Evolutionary conservation across 108 stramenopile species (phyloP), one percentile per base, ranked within the genome.

Genomic region (Skeletonema tropicum): DNA sequence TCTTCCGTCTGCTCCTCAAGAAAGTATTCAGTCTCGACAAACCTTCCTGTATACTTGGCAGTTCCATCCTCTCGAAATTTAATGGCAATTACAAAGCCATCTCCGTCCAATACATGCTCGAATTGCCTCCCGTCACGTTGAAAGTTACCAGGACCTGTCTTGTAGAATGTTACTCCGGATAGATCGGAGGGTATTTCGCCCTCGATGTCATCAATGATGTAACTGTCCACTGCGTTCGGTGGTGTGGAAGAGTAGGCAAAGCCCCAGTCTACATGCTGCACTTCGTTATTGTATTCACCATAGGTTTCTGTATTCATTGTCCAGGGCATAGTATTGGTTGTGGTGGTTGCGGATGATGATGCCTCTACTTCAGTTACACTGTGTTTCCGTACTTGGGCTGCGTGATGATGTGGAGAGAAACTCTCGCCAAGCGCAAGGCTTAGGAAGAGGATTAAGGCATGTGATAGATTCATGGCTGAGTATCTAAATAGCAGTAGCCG

Each of bases 1-100:
- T 79, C 71, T 26, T 46, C 63, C 19, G 35, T n/a, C 10, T 30
- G 21, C 75, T 85, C 85, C 25, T 38, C 67, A 29, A 33, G 23
- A 71, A 66, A 85, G 64, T 72, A 83, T 45, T 85, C 82, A 0
- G 85, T 85, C 38, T 66, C 36, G 23, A 85, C 75, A 76, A 77
- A 77, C 17, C 72, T 30, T 5, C 58, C 70, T 8, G 23, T 26
- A 25, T 64, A 70, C 2, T 59, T 64, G 4, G 30, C 62, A 17
- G 14, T 61, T 8, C 36, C 62, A 19, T 70, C 70, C 23, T 55
- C 9, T 23, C 9, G 21, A 3, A 70, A 25, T 15, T 60, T 23
- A 15, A 64, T 30, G 2, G 52, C 52, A 55, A 55, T 25, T 2
- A 64, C 62, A 32, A 65, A 70, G 1, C 70, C 70, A 31, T 70